Base-by-base conservation (phyloP, 257 asterid genomes). In the Rauvolfia tetraphylla region DNA sequence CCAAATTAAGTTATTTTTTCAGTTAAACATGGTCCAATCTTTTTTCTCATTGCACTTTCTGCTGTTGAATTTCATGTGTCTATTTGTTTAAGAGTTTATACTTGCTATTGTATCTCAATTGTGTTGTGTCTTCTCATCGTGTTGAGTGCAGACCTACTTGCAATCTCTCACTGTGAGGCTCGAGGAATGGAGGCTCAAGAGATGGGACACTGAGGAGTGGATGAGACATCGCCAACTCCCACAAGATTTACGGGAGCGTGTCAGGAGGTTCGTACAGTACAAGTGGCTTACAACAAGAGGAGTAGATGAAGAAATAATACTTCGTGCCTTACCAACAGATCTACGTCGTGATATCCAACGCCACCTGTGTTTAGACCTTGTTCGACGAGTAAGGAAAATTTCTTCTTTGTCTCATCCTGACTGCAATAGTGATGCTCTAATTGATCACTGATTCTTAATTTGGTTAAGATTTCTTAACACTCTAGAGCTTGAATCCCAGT, bases 141-240 rank as follows among this genome's bases (percentile, higher is more conserved):
- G 27, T 77, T 25, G 23, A 15, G 62, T 77, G 80, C 39, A 93
- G 98, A 93, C 98, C 57, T 93, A 91, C 75, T 78, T 91, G 85
- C 98, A 93, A 87, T 93, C 98, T 25, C 81, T 88, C 76, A 91
- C 96, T 29, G 96, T 93, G 92, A 89, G 97, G 88, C 97, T 89
- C 33, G 98, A 93, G 83, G 97, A 93, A 78, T 93, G 98, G 98
- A 88, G 98, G 62, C 88, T 93, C 10, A 92, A 87, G 81, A 89
- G 96, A 34, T 83, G 96, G 39, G 98, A 93, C 76, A 93, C 97
- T 5, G 98, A 93, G 85, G 97, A 91, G 80, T 93, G 98, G 98
- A 93, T 93, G 98, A 86, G 84, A 76, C 98, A 93, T 78, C 95
- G 97, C 48, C 92, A 93, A 54, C 97, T 93, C 63, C 97, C 98